Conservation (phyloP, 1,284 basidiomycete genomes). For the Golubevia sp. region DNA sequence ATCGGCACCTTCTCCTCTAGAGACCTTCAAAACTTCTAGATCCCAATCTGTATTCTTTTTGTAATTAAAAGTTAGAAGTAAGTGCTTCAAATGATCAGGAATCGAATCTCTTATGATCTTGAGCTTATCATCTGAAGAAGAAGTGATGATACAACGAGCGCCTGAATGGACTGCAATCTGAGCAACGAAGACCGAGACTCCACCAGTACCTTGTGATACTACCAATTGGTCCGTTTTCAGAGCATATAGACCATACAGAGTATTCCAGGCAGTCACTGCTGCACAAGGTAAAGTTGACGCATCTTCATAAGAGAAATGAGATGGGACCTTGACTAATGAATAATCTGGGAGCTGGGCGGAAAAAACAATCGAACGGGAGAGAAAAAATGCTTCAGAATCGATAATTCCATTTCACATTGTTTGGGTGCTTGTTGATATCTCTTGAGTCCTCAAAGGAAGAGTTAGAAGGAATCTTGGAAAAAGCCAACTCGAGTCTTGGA, state of each 20-base stretch:
- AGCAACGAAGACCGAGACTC: slow-evolving; percentile 63
- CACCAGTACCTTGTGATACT: slow-evolving; percentile 63
- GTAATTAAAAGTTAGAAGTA: slow-evolving; percentile 42
- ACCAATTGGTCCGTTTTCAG: slow-evolving; percentile 63
- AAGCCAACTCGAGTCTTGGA: too few species aligned
- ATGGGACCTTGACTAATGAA: slow-evolving; percentile 50
- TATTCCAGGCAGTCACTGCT: slow-evolving; percentile 63
- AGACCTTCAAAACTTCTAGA: slow-evolving; percentile 55
- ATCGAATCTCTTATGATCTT: slow-evolving; percentile 44
- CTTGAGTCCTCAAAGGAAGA: too few species aligned
- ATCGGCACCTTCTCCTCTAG: slow-evolving; percentile 20
- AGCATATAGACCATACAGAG: slow-evolving; percentile 62
- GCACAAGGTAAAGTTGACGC: slow-evolving; percentile 62
- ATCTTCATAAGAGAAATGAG: slow-evolving; percentile 56
- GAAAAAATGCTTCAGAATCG: too few species aligned
- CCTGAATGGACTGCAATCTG: slow-evolving; percentile 61
- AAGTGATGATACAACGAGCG: slow-evolving; percentile 62
- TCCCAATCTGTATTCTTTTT: slow-evolving; percentile 61
- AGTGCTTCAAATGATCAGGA: slow-evolving; percentile 30
- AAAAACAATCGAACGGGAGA: too few species aligned
- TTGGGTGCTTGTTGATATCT: too few species aligned
- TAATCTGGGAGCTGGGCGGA: slow-evolving; percentile 10
- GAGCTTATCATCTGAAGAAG: slow-evolving; percentile 62
- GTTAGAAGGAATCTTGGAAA: too few species aligned
- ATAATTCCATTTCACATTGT: too few species aligned